Evolutionary conservation across 371 early-diverging fungal genomes (phyloP), one percentile per base, ranked within the genome.

Genomic region (Mucor circinelloides): DNA sequence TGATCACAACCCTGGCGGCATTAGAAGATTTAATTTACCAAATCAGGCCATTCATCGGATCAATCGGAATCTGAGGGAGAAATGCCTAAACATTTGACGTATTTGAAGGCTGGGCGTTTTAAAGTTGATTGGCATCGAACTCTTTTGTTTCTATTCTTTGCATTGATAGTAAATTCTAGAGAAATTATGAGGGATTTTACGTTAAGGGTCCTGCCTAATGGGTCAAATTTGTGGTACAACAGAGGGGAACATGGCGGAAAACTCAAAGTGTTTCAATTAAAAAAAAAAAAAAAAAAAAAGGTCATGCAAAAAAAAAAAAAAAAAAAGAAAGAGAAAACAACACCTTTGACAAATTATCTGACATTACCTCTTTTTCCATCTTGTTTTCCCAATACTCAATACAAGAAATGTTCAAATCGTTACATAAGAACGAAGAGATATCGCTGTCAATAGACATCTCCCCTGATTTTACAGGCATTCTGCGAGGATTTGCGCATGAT

Each of bases 401-500:
- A 17, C 17, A 17, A 17, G 17, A 12, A 42, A 50, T 50, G 50
- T 19, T 50, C 21, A 62, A 67, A 7, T 7, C 56, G 6, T 28
- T 59, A 2, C 64, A 63, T 42, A 60, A 65, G 44, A 34, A 17
- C 17, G 69, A 68, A 32, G 65, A 68, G 19, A 21, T 66, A 21
- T 27, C 73, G 8, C 32, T 69, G 10, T 36, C 30, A n/a, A 50
- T 69, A 31, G 8, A 48, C 4, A 48, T 73, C 5, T 60, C 62
- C 23, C 64, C 67, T 6, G 30, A 34, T 6, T 73, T 73, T 27
- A 61, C 59, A 8, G 73, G 73, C 9, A 67, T 73, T 6, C n/a
- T 73, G 3, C 50, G 62, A 32, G 73, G 73, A 10, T 52, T 56
- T 28, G 67, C 67, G 12, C 55, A 69, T 48, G 73, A 73, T 48